phyloP scores from a whole-genome alignment of 2,329 filamentous ascomycete genomes.

The Pyrenophora teres region DNA sequence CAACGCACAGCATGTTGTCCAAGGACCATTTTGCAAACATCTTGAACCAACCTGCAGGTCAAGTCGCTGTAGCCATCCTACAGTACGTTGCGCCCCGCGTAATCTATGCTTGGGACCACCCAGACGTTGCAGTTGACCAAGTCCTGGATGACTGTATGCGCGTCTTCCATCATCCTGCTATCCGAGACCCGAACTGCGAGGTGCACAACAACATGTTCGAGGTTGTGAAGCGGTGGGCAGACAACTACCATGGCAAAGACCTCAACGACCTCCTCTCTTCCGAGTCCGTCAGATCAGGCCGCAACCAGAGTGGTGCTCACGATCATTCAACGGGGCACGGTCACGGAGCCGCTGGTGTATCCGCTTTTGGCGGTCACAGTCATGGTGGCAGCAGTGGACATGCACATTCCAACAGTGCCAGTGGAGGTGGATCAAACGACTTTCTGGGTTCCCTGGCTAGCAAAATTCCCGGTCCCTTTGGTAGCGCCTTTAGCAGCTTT shows the following conservation, averaged over 20 bases:
- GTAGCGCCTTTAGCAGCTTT: constrained; percentile 23
- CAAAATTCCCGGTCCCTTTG: constrained; percentile 28
- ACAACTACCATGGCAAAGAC: constrained; percentile 67
- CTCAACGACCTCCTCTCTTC: constrained; percentile 79
- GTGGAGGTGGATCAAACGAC: constrained; percentile 22
- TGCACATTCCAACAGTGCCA: constrained; percentile 9
- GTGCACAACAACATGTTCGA: constrained; percentile 88
- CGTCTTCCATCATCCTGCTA: constrained; percentile 88
- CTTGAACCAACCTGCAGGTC: constrained; percentile 55
- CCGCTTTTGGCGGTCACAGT: constrained; percentile 27
- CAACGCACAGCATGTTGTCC: constrained; percentile 57
- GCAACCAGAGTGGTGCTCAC: constrained; percentile 66
- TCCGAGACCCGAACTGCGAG: constrained; percentile 75
- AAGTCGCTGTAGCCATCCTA: constrained; percentile 63
- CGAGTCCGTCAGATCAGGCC: constrained; percentile 79
- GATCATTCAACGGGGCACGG: constrained; percentile 41
- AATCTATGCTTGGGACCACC: constrained; percentile 91
- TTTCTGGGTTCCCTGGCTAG: constrained; percentile 29
- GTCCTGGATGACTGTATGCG: constrained; percentile 79
- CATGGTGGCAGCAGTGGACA: constrained; percentile 19
- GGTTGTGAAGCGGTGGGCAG: constrained; percentile 80
- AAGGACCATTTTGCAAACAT: constrained; percentile 60
- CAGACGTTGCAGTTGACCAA: constrained; percentile 78
- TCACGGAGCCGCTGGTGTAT: constrained; percentile 38
- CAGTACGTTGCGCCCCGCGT: constrained; percentile 87